Evolutionary conservation across 176 grass and related monocot genomes (phyloP).

Genomic region (Cenchrus purpureus): DNA sequence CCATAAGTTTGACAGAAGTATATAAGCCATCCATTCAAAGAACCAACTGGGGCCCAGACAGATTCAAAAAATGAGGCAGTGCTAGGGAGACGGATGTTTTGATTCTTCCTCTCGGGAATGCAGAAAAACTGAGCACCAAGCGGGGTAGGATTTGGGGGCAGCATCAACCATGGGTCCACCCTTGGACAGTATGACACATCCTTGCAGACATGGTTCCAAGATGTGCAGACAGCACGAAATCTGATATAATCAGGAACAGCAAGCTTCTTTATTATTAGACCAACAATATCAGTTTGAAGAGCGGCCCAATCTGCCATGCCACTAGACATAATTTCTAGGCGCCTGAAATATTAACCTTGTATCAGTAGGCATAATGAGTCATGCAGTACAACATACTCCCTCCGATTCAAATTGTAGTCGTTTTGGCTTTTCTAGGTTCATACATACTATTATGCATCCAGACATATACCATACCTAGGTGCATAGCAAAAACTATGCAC

Average conservation of each 20-base stretch:
- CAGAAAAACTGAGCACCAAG: slow-evolving; percentile 46
- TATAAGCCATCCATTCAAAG: slow-evolving; percentile 59
- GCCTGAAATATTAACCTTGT: slow-evolving; percentile 20
- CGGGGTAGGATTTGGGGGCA: slow-evolving; percentile 19
- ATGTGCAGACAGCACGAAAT: slow-evolving; percentile 56
- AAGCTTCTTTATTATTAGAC: slow-evolving; percentile 58
- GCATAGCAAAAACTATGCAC: too few species aligned
- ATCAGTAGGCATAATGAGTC: slow-evolving; percentile 12
- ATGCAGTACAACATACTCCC: not conserved
- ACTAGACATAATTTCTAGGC: slow-evolving; percentile 12
- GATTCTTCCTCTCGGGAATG: slow-evolving; percentile 53
- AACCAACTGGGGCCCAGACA: slow-evolving; percentile 52
- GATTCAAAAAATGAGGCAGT: slow-evolving; percentile 34
- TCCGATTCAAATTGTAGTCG: too few species aligned
- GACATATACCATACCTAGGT: too few species aligned
- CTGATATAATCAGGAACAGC: slow-evolving; percentile 57
- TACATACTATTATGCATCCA: too few species aligned
- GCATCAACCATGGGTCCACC: slow-evolving; percentile 60
- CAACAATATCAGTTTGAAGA: slow-evolving; percentile 53
- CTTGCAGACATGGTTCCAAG: slow-evolving; percentile 51
- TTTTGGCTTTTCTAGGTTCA: too few species aligned
- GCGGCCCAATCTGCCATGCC: slow-evolving; percentile 52
- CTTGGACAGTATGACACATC: slow-evolving; percentile 47
- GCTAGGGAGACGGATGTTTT: slow-evolving; percentile 36
- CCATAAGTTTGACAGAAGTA: slow-evolving; percentile 34